A percentile compares a stretch with the other conserved stretches of the same genome.
Evolutionary conservation across 768 basidiomycete species (phyloP).

Genomic region (Cystobasidium ongulense): DNA sequence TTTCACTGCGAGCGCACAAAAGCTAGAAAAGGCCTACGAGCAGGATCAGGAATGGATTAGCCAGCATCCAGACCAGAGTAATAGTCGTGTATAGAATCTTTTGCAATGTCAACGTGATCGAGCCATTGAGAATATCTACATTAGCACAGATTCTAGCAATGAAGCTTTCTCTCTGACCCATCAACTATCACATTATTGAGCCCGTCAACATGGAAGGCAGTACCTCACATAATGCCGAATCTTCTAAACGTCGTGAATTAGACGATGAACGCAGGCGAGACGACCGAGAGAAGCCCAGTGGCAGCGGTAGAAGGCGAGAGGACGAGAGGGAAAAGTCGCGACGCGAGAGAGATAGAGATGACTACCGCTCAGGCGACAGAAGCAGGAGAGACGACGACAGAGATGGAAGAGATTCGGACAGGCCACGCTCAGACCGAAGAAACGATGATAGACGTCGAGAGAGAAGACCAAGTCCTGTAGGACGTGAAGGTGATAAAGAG

Average conservation of each 20-base stretch:
- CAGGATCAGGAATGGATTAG: constrained; percentile 29
- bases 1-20: constrained; percentile 10
- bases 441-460: constrained; percentile 7
- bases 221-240: neutral
- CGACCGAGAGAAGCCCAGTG: neutral
- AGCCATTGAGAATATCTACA: neutral
- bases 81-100: constrained; percentile 10
- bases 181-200: neutral
- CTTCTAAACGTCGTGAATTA: neutral
- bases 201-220: neutral
- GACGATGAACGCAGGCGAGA: neutral
- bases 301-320: neutral
- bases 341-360: constrained; percentile 3
- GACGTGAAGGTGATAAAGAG: constrained; percentile 21
- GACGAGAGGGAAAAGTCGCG: neutral
- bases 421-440: neutral
- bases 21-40: constrained; percentile 22
- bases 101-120: neutral
- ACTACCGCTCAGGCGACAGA: neutral
- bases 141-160: neutral
- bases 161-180: neutral
- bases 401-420: constrained; percentile 2
- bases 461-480: constrained; percentile 13
- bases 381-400: neutral
- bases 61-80: constrained; percentile 26